Evolutionary conservation across 176 grass and related monocot species (phyloP), one percentile per base, ranked within the genome.

Genomic region (Thalia dealbata): DNA sequence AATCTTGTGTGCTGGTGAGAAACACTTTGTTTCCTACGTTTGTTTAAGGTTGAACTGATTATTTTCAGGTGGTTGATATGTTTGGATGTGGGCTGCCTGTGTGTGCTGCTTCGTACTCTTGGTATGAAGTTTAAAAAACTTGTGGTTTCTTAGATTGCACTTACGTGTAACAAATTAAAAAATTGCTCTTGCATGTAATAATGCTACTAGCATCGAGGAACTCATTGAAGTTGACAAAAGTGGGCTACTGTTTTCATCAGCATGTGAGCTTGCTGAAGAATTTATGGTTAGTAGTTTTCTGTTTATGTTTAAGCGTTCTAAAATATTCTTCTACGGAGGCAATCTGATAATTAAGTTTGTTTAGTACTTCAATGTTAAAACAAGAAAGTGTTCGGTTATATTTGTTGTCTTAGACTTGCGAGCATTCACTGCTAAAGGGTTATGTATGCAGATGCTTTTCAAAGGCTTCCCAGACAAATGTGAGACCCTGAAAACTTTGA

Each of bases 1-100:
- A 30, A 61, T 61, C 22, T 27, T n/a, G 21, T 27, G 18, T 75
- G 14, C 10, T 52, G 67, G 22, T 71, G 24, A 30, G 29, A 0
- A 22, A 52, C 7, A 25, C 8, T 28, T 27, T 8, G 23, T 11
- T 51, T 50, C 2, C 44, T 71, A 50, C 24, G 48, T 44, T 75
- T 10, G 13, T 16, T 62, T 13, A 25, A 16, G 27, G 6, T 45
- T 12, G 6, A 58, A 27, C n/a, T 62, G 56, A 52, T 62, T 51
- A 35, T 21, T 69, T 50, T 80, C 75, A 99, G 95, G 90, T 99
- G 43, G 95, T 91, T 77, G 95, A 99, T 99, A 99, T 99, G 95
- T 99, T 99, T 81, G 95, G 95, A 81, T 99, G 95, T 72, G 95
- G 95, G 65, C 81, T 99, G 80, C 95, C 95, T 45, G 95, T 93